Percentiles rank a stretch among this genome's conserved stretches.
Conservation (phyloP, 768 basidiomycete species). For the Lyophyllum decastes region DNA sequence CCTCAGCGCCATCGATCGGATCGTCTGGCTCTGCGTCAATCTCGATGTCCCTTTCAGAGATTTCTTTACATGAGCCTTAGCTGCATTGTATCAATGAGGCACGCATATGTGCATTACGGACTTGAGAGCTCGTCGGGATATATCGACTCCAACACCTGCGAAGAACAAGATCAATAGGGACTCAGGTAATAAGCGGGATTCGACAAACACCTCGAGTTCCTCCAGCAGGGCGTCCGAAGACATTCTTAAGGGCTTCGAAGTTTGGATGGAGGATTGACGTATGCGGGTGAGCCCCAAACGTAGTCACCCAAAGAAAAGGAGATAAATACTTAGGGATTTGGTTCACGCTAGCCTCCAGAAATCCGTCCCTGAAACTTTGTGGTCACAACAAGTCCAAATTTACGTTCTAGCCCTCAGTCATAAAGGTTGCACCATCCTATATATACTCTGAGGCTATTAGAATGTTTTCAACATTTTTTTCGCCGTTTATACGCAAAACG, state of each 20-base stretch:
- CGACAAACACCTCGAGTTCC: slow-evolving; percentile 78
- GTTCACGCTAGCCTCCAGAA: no score
- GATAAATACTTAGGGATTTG: no score
- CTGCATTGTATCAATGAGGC: slow-evolving; percentile 17
- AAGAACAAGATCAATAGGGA: slow-evolving; percentile 8
- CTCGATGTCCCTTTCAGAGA: slow-evolving; percentile 78
- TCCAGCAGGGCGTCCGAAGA: slow-evolving; percentile 72
- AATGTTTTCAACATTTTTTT: slow-evolving; percentile 13
- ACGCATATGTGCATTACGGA: slow-evolving; percentile 50
- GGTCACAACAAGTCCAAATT: slow-evolving; percentile 17
- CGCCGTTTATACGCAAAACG: slow-evolving; percentile 10
- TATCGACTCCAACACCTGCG: slow-evolving; percentile 90
- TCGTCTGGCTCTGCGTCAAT: slow-evolving; percentile 91
- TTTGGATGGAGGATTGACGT: not conserved
- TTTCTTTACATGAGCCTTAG: slow-evolving; percentile 56
- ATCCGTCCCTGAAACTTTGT: not conserved
- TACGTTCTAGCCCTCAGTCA: not conserved
- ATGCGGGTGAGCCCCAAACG: not conserved
- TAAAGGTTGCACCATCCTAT: no score
- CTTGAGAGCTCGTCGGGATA: slow-evolving; percentile 93
- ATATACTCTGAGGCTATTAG: not conserved
- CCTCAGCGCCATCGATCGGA: slow-evolving; percentile 59
- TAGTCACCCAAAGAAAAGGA: not conserved
- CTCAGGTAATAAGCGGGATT: slow-evolving; percentile 4
- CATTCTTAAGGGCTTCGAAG: slow-evolving; percentile 38